phyloP scores from a whole-genome alignment of 2,329 filamentous ascomycete genomes.

The Ophiosphaerella narmari region DNA sequence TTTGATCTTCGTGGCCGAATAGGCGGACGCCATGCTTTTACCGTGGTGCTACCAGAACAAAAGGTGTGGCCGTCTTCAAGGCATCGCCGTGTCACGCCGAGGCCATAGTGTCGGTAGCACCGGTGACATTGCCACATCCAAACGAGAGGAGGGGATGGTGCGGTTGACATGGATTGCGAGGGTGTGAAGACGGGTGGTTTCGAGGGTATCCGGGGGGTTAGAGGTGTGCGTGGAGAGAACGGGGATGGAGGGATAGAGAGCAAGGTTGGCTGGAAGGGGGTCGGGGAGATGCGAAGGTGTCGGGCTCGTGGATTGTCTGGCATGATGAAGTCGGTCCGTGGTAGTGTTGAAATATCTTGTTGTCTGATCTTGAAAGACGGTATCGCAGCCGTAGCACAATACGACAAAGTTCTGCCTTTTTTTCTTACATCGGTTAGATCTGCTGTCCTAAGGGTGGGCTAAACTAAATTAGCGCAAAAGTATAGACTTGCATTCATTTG shows the following conservation, averaged over 20 bases:
- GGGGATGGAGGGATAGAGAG: constrained; percentile 53
- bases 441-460: too few relatives aligned
- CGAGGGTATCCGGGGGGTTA: constrained; percentile 12
- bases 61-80: constrained; percentile 60
- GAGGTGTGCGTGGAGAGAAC: constrained; percentile 45
- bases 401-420: too few relatives aligned
- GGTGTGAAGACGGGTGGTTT: neutral
- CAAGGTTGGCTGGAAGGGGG: constrained; percentile 50
- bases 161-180: constrained; percentile 26
- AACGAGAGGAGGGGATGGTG: constrained; percentile 35
- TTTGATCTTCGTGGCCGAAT: constrained; percentile 11
- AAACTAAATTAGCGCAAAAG: too few relatives aligned
- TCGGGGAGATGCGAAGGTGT: constrained; percentile 37
- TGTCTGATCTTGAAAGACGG: too few relatives aligned
- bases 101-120: constrained; percentile 53
- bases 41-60: constrained; percentile 54
- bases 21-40: constrained; percentile 39
- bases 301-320: neutral
- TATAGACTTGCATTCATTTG: too few relatives aligned
- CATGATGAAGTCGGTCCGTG: neutral
- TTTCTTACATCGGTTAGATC: too few relatives aligned
- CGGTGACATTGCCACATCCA: constrained; percentile 62
- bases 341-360: too few relatives aligned
- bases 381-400: too few relatives aligned
- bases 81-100: constrained; percentile 58